These are phyloP conservation scores for Aegilops speltoides DNA, from an alignment of 176 grass and related monocot species.

Conservation along the genomic window DNA sequence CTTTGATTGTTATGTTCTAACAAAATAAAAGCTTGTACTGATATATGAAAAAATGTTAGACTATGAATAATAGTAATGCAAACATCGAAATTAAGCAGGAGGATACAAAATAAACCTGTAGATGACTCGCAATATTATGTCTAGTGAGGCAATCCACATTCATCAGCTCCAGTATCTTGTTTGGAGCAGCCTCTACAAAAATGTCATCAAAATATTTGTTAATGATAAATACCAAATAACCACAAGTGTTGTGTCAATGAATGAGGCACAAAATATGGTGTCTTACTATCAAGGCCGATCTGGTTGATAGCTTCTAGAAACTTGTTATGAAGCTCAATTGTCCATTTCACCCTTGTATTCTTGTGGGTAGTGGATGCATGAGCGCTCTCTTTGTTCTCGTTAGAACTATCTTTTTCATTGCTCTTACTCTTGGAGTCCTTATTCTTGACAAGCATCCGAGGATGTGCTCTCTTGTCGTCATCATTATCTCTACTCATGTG, in stretches of 20 bases:
- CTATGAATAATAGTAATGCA: background rate
- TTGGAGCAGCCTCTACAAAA: constrained; percentile 33
- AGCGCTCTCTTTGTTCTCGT: background rate
- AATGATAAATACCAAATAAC: background rate
- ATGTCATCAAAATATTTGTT: constrained; percentile 15
- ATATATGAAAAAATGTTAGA: background rate
- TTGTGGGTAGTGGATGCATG: background rate
- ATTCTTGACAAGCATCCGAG: background rate
- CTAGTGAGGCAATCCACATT: constrained; percentile 5
- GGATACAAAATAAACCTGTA: constrained; percentile 5
- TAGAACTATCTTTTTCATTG: background rate
- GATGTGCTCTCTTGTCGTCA: background rate
- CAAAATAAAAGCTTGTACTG: background rate
- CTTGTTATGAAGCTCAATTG: constrained; percentile 41
- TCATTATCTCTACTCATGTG: background rate
- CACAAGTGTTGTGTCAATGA: background rate
- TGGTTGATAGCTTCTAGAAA: constrained; percentile 51
- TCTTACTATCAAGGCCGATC: constrained; percentile 66
- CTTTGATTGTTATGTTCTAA: background rate
- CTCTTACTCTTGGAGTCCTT: constrained; percentile 39
- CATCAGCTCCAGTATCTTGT: constrained; percentile 25
- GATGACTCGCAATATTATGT: background rate
- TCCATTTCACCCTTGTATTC: constrained; percentile 59
- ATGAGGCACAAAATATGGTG: background rate
- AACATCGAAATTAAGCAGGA: background rate